Base-by-base conservation (phyloP, 345 rosid species). In the Salix dunnii region DNA sequence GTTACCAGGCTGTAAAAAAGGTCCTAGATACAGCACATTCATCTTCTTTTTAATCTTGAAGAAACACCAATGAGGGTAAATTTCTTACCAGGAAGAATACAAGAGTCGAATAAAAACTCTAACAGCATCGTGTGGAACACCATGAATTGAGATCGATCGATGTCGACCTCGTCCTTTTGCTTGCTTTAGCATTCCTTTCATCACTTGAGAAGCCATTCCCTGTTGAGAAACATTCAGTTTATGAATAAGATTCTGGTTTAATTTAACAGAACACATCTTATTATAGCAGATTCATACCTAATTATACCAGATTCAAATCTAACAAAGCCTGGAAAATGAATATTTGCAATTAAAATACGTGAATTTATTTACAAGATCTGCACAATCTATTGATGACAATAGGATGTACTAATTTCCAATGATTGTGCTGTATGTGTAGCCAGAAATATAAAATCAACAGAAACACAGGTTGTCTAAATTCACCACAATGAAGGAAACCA, bases 121-220 rank as follows among this genome's bases (percentile, higher is more conserved):
- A 35, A 91, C 94, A 43, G 93, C 94, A 1, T 93, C 87, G 16
- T 79, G 77, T 25, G 97, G 90, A 70, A 91, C 99, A 21, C 99
- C 99, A 1, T 51, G 86, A 46, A 93, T 86, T 1, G 94, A 81
- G 76, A 93, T 85, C 62, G 88, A 78, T 82, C 79, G 78, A 71
- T 76, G 80, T 2, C 80, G 78, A 18, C 92, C 92, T 58, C 63
- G 83, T 40, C 74, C 49, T 83, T 88, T 89, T 6, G 93, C 85
- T 83, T 86, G 82, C 80, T 86, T 91, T 77, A 95, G 77, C 89
- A 91, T 88, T 71, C 92, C 94, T 87, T 77, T 93, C 71, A 95
- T 86, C 67, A 87, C 94, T 53, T 86, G 83, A 74, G 97, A 93
- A 73, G 97, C 97, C 86, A 84, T 88, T 60, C 97, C 94, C 99